Evolutionary conservation across 768 basidiomycete species (phyloP), one percentile per base, ranked within the genome.

Genomic region (Hygrocybe punicea): DNA sequence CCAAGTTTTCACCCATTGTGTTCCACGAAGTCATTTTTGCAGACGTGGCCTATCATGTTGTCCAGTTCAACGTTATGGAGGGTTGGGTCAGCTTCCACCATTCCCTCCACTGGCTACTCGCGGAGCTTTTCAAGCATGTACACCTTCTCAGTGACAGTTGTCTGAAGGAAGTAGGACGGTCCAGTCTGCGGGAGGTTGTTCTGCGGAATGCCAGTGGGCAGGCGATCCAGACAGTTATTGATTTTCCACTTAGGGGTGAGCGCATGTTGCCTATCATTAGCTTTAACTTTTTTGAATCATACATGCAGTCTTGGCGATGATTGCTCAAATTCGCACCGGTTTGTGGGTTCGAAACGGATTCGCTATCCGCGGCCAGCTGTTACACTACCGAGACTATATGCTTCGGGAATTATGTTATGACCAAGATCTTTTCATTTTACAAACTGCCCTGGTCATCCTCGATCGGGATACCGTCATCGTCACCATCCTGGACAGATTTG

Each of bases 341-440:
- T 79, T 98, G 4, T 99, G 97, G 97, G 95, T 97, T 7, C 89
- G 96, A 53, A 99, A 99, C 63, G 97, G 97, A 3, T 91, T 94
- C 65, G 89, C 89, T 14, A 95, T 98, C 62, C 87, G 96, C 1
- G 93, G 94, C 0, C 97, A 98, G 69, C 78, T 94, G 4, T 81
- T 95, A 52, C 96, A 98, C 68, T 99, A 99, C 69, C 88, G 94
- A 24, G 96, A 98, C 68, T 93, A 93, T 71, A 89, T 91, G 82
- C 84, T 98, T 23, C 87, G 96, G 17, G 97, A 99, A 69, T 80
- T 93, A 6, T 97, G 96, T 65, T 95, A 96, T 67, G 97, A 99
- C 69, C 94, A 98, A 69, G 97, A 85, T 62, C 77, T 97, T 16
- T 94, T 87, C 77, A 83, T 96, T 58, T 80, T 98, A 2, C 95